Conservation (phyloP, 129 eudicot genomes). For the Erigeron canadensis region DNA sequence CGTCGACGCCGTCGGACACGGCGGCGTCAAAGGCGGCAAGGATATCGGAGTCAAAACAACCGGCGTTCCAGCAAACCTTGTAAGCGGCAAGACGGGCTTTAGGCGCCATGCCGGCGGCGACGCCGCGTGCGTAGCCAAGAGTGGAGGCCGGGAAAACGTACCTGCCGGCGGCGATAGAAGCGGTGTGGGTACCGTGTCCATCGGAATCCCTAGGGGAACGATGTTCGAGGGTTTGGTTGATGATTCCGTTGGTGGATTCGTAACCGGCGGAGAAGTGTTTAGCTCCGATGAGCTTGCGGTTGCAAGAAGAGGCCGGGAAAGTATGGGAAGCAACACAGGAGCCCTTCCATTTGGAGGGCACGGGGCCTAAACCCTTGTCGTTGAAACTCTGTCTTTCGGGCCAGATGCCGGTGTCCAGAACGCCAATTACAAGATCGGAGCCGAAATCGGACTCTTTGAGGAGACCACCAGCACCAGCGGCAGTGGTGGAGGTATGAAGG, state of each 20-base stretch:
- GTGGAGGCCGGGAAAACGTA: slow-evolving; percentile 83
- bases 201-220: slow-evolving; percentile 84
- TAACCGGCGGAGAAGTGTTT: slow-evolving; percentile 63
- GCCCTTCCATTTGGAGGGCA: slow-evolving; percentile 80
- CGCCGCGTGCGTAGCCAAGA: slow-evolving; percentile 83
- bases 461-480: slow-evolving; percentile 41
- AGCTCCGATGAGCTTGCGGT: slow-evolving; percentile 80
- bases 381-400: slow-evolving; percentile 82
- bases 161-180: slow-evolving; percentile 93
- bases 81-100: slow-evolving; percentile 89
- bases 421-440: slow-evolving; percentile 86
- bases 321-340: slow-evolving; percentile 39
- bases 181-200: slow-evolving; percentile 97
- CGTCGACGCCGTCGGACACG: slow-evolving; percentile 86
- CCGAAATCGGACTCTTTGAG: slow-evolving; percentile 89
- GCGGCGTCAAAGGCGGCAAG: slow-evolving; percentile 92
- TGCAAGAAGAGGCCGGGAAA: slow-evolving; percentile 53
- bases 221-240: slow-evolving; percentile 69
- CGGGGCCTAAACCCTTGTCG: slow-evolving; percentile 60
- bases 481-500: slow-evolving; percentile 47
- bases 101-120: slow-evolving; percentile 97
- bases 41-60: slow-evolving; percentile 88
- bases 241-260: slow-evolving; percentile 72
- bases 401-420: slow-evolving; percentile 90
- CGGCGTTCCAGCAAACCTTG: slow-evolving; percentile 87